phyloP scores from a whole-genome alignment of 352 stramenopile genomes.

The Phytophthora brassicae region DNA sequence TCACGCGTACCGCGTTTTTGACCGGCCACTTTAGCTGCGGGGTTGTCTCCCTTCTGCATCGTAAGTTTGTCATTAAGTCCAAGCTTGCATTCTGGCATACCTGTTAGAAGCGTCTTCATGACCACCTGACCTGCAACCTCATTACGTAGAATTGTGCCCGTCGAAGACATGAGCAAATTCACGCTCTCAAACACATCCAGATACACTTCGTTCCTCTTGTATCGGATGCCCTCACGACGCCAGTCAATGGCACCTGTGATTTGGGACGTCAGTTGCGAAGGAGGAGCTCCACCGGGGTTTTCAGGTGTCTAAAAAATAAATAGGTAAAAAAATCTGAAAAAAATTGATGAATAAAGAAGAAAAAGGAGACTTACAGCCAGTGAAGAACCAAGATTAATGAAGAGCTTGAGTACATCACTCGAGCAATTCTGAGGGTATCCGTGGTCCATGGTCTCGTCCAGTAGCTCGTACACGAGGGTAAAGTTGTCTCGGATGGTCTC shows the following conservation, averaged over 20 bases:
- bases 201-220: slow-evolving; percentile 99
- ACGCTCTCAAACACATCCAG: slow-evolving; percentile 97
- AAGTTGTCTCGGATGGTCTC: slow-evolving; percentile 98
- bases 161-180: slow-evolving; percentile 96
- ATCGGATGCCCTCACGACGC: slow-evolving; percentile 95
- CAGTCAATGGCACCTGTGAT: slow-evolving; percentile 90
- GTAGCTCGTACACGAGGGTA: slow-evolving; percentile 98
- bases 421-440: slow-evolving; percentile 98
- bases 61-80: slow-evolving; percentile 98
- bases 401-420: slow-evolving; percentile 97
- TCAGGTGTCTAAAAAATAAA: slow-evolving; percentile 75
- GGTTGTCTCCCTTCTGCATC: slow-evolving; percentile 93
- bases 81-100: slow-evolving; percentile 99
- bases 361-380: slow-evolving; percentile 35
- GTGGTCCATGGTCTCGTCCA: slow-evolving; percentile 99
- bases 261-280: slow-evolving; percentile 77
- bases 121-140: slow-evolving; percentile 96
- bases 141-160: slow-evolving; percentile 92
- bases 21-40: slow-evolving; percentile 53
- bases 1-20: slow-evolving; percentile 77
- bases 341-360: background rate
- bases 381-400: slow-evolving; percentile 95
- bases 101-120: slow-evolving; percentile 98
- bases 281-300: slow-evolving; percentile 90
- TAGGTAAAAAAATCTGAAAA: background rate